Conservation (phyloP, 495 filamentous ascomycete species). For the Hypoxylon fuscum region DNA sequence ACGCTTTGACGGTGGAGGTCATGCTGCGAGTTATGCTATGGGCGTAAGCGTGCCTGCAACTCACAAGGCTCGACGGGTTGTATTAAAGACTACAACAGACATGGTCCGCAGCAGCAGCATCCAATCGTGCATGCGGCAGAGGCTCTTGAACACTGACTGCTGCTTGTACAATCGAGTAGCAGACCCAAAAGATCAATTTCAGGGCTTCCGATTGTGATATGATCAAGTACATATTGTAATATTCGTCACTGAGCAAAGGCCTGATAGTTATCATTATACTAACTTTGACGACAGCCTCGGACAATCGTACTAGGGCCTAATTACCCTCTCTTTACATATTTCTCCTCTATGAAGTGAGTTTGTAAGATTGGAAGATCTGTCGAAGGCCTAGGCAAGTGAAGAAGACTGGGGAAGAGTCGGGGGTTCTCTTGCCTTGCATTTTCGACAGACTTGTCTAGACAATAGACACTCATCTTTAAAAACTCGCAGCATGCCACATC, state of each 20-base stretch:
- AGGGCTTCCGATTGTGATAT: no score
- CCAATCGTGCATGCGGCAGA: slow-evolving; percentile 38
- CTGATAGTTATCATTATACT: no score
- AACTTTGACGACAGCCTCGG: no score
- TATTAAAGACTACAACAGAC: slow-evolving; percentile 19
- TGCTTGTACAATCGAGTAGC: slow-evolving; percentile 13
- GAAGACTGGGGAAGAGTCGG: neutral
- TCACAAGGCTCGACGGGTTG: slow-evolving; percentile 18
- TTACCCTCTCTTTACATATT: no score
- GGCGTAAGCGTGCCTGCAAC: slow-evolving; percentile 27
- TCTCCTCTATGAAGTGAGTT: no score
- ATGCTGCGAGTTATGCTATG: slow-evolving; percentile 18
- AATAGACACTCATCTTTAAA: slow-evolving; percentile 31
- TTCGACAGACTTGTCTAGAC: slow-evolving; percentile 23
- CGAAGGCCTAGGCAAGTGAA: neutral
- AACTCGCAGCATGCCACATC: slow-evolving; percentile 41
- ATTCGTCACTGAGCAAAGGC: no score
- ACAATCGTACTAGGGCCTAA: no score
- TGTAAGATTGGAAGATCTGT: no score
- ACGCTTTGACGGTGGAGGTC: slow-evolving; percentile 15
- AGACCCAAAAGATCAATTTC: no score
- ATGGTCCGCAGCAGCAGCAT: slow-evolving; percentile 32
- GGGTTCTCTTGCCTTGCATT: slow-evolving; percentile 10
- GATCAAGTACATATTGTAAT: no score
- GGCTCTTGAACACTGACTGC: slow-evolving; percentile 28